Evolutionary conservation across 139 green algal genomes (phyloP), one percentile per base, ranked within the genome.

Genomic region (Raphidocelis subcapitata): DNA sequence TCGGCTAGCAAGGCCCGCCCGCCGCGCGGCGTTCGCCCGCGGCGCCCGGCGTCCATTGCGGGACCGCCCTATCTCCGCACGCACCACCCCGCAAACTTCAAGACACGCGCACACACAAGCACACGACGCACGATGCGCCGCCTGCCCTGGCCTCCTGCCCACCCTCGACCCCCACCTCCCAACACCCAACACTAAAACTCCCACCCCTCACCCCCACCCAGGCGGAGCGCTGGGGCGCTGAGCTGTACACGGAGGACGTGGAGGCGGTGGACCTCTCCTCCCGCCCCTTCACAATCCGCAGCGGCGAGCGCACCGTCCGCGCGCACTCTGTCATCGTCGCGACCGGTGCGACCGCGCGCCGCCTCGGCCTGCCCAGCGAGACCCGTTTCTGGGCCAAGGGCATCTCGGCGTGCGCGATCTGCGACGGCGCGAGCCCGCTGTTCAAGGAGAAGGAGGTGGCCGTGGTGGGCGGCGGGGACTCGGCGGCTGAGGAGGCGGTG

Each of bases 391-490:
- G 95, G 95, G 89, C 75, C 70, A 87, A 86, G 33, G 95, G 95
- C 67, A 99, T 99, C 79, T 91, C 77, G 29, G 95, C 95, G 8
- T 99, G 95, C 68, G 95, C 95, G 29, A 98, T 99, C 81, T 99
- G 95, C 77, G 95, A 99, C 77, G 95, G 95, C 61, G 89, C 91
- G 18, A 90, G 77, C 73, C 85, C 82, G 4, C 73, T 92, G 51
- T 97, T 97, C 78, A 95, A 94, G 74, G 76, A 84, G 26, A 78
- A 90, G 44, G 86, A 95, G 66, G 80, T 99, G 57, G 96, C 96
- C 37, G 96, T 99, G 16, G 95, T 97, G 31, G 96, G 96, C 46
- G 96, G 96, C 33, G 96, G 96, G 1, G 96, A 99, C 84, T 97
- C 92, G 15, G 96, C 96, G 8, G 85, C 83, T 3, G 96, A 99